Evolutionary conservation across 148 eudicot genomes (phyloP).

Genomic region (Salicornia ramosissima): DNA sequence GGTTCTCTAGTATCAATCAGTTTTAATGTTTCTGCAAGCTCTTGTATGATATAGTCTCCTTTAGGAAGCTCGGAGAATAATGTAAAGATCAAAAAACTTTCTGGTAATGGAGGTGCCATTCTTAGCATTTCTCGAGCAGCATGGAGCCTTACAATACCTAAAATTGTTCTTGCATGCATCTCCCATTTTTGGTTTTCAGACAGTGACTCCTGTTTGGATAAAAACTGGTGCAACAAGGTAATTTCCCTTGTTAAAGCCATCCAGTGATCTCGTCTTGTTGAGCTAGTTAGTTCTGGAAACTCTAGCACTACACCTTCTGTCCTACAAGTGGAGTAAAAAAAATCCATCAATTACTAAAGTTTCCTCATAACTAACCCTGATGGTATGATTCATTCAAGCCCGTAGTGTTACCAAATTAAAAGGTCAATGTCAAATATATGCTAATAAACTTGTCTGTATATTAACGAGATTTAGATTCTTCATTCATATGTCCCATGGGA

Average conservation of each 20-base stretch:
- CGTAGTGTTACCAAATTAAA: too few species aligned
- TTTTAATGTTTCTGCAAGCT: slow-evolving; percentile 64
- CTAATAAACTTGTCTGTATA: too few species aligned
- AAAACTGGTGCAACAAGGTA: slow-evolving; percentile 62
- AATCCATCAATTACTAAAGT: background rate
- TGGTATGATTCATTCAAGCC: too few species aligned
- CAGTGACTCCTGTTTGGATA: slow-evolving; percentile 36
- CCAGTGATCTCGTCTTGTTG: slow-evolving; percentile 95
- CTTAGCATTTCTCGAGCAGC: slow-evolving; percentile 89
- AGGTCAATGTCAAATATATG: too few species aligned
- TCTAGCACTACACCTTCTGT: slow-evolving; percentile 59
- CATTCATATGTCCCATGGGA: too few species aligned
- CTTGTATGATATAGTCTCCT: slow-evolving; percentile 76
- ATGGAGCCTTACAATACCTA: slow-evolving; percentile 77
- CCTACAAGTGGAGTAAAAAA: slow-evolving; percentile 35
- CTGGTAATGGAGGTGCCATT: slow-evolving; percentile 81
- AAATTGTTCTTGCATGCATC: slow-evolving; percentile 74
- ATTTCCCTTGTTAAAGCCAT: slow-evolving; percentile 72
- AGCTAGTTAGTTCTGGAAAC: slow-evolving; percentile 83
- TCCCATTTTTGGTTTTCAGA: slow-evolving; percentile 64
- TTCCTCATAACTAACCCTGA: too few species aligned
- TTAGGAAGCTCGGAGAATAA: slow-evolving; percentile 77
- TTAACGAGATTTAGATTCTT: too few species aligned
- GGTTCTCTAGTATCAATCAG: slow-evolving; percentile 39
- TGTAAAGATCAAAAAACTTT: slow-evolving; percentile 68